phyloP scores from a whole-genome alignment of 1,284 basidiomycete species.

The Grifola frondosa region DNA sequence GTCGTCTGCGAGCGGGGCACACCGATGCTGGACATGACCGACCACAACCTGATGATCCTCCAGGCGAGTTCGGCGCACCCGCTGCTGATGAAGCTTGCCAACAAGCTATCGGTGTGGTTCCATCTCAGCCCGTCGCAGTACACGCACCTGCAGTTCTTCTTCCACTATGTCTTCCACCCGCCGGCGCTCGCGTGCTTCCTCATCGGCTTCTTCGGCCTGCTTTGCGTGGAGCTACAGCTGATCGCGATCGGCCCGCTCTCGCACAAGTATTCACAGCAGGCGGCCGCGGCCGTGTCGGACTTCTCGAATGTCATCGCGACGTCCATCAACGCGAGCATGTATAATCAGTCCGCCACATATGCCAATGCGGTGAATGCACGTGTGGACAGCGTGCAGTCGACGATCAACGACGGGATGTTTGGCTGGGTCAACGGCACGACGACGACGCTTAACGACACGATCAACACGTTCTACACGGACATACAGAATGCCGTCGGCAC shows the following conservation, averaged over 20 bases:
- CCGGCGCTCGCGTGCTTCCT: constrained; percentile 87
- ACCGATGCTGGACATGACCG: constrained; percentile 59
- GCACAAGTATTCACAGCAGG: constrained; percentile 58
- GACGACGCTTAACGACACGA: constrained; percentile 78
- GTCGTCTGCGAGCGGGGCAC: constrained; percentile 31
- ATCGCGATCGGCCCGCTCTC: constrained; percentile 72
- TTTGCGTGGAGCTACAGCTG: constrained; percentile 87
- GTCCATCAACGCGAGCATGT: constrained; percentile 79
- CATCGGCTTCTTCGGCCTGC: constrained; percentile 87
- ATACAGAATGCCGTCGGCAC: constrained; percentile 67
- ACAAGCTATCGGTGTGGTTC: constrained; percentile 48
- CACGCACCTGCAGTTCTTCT: constrained; percentile 74
- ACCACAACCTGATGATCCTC: constrained; percentile 77
- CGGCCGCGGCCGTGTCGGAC: constrained; percentile 58
- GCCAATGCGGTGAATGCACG: constrained; percentile 74
- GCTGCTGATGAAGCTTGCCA: constrained; percentile 63
- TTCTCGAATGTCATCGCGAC: constrained; percentile 74
- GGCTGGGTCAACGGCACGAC: constrained; percentile 96
- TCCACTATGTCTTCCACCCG: constrained; percentile 88
- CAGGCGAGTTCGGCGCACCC: constrained; percentile 68
- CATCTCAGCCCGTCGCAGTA: constrained; percentile 60
- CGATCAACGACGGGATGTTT: constrained; percentile 85
- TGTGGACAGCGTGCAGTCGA: constrained; percentile 66
- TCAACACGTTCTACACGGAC: constrained; percentile 74
- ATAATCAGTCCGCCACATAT: constrained; percentile 75